Evolutionary conservation across 202 grass and related monocot species (phyloP).

Genomic region (Cymbopogon flexuosus): DNA sequence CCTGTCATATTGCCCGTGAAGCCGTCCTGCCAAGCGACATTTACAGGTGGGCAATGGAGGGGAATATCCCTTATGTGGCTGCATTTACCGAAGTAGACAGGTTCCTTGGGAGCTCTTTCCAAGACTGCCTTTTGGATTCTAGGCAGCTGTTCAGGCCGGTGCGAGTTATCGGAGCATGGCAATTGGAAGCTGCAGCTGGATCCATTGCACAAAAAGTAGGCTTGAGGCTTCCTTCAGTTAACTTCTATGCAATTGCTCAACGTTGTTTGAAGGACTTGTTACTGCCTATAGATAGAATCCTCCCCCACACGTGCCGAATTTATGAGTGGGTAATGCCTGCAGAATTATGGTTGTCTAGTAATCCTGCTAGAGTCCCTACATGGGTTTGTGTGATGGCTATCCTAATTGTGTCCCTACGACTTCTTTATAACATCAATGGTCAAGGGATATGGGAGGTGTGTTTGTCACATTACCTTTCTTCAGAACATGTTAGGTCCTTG

Average conservation of each 20-base stretch:
- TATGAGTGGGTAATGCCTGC: slow-evolving; percentile 80
- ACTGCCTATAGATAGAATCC: slow-evolving; percentile 55
- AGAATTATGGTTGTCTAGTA: slow-evolving; percentile 73
- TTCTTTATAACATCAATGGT: slow-evolving; percentile 70
- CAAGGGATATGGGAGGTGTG: slow-evolving; percentile 80
- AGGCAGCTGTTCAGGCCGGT: slow-evolving; percentile 69
- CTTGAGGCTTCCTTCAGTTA: slow-evolving; percentile 64
- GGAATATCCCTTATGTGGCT: slow-evolving; percentile 69
- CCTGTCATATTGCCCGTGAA: slow-evolving; percentile 71
- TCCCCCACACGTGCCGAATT: slow-evolving; percentile 54
- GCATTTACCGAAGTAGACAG: slow-evolving; percentile 55
- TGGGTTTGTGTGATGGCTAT: slow-evolving; percentile 79
- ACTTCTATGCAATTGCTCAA: slow-evolving; percentile 75
- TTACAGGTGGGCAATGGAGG: slow-evolving; percentile 58
- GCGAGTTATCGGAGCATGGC: slow-evolving; percentile 65
- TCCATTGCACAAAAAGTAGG: slow-evolving; percentile 62
- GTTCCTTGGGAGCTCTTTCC: slow-evolving; percentile 44
- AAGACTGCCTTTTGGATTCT: slow-evolving; percentile 48
- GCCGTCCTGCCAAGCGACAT: slow-evolving; percentile 68
- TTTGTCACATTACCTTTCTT: slow-evolving; percentile 10
- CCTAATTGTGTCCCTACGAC: slow-evolving; percentile 63
- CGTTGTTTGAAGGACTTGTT: slow-evolving; percentile 60
- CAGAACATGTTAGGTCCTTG: not conserved
- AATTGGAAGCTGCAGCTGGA: slow-evolving; percentile 60
- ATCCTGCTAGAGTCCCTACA: slow-evolving; percentile 58